Evolutionary conservation across 345 rosid species (phyloP).

Genomic region (Hibiscus trionum): DNA sequence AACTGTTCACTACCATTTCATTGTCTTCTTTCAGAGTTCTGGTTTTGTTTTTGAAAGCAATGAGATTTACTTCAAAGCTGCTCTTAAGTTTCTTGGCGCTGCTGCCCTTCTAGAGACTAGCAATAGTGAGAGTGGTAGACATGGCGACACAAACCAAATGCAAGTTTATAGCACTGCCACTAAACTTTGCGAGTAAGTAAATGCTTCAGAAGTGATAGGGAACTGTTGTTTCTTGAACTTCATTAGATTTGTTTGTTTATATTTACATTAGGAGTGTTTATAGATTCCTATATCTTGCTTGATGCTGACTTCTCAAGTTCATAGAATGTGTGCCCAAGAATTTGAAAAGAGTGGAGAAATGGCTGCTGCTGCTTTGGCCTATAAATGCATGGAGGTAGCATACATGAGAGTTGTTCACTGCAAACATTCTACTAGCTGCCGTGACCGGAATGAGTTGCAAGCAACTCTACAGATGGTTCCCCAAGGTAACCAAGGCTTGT

Average conservation of each 20-base stretch:
- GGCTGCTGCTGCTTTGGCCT: conserved; percentile 81
- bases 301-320: conserved; percentile 16
- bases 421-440: conserved; percentile 31
- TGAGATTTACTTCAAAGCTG: conserved; percentile 61
- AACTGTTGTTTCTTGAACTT: conserved; percentile 11
- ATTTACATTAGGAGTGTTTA: neutral
- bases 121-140: conserved; percentile 31
- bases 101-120: conserved; percentile 62
- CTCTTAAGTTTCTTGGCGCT: conserved; percentile 63
- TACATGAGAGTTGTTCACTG: conserved; percentile 55
- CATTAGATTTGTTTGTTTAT: neutral
- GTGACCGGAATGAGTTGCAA: conserved; percentile 52
- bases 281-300: neutral
- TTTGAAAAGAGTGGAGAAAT: conserved; percentile 50
- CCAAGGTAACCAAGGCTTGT: conserved; percentile 41
- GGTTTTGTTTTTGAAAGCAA: conserved; percentile 56
- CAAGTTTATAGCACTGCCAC: conserved; percentile 47
- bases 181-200: conserved; percentile 68
- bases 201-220: conserved; percentile 3
- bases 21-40: conserved; percentile 32
- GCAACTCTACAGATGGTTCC: conserved; percentile 37
- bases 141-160: conserved; percentile 34
- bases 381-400: conserved; percentile 81
- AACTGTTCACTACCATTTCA: conserved; percentile 20
- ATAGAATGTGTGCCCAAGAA: conserved; percentile 64